Evolutionary conservation across 371 early-diverging fungal species (phyloP), one percentile per base, ranked within the genome.

Genomic region (Lichtheimia hyalospora): DNA sequence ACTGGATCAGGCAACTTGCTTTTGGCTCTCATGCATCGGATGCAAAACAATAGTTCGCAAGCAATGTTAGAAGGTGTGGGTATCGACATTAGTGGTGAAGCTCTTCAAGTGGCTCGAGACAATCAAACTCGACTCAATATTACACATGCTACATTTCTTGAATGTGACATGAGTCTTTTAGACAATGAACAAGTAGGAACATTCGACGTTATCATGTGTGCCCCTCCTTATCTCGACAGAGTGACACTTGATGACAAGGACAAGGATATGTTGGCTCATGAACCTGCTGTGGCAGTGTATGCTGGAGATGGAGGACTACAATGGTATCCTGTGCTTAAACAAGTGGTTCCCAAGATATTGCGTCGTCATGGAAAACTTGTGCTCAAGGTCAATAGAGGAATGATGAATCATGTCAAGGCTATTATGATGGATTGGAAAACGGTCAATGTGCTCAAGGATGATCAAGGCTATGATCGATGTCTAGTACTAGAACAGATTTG

Each of bases 1-100:
- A 92, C 92, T 5, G 92, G 92, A 0, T 86, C 83, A 58, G 92
- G 90, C 0, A 89, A 89, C 64, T 60, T 92, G 7, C 54, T 92
- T 1, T 49, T 90, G 13, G 84, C 92, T 0, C 68, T 87, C 16
- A 67, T 91, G 6, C 42, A 71, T 2, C 34, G 34, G 34, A 34
- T 34, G 34, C 34, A 34, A 10, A 34, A n/a, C n/a, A n/a, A 34
- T 34, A 8, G 6, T 10, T 34, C 10, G 6, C 61, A 68, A 5
- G 23, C 21, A 13, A 18, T 28, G 54, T 58, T 62, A 0, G 44
- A 43, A 0, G 92, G 90, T 5, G 66, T 83, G 3, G 92, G 86
- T 7, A 61, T 91, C 2, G 92, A 91, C 58, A 84, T 90, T 21
- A 87, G 88, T 57, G 44, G 58, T 8, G 61, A 75, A 0, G 91